Evolutionary conservation across 805 yeast species (phyloP), one percentile per base, ranked within the genome.

Genomic region (Torulaspora gathmanii): DNA sequence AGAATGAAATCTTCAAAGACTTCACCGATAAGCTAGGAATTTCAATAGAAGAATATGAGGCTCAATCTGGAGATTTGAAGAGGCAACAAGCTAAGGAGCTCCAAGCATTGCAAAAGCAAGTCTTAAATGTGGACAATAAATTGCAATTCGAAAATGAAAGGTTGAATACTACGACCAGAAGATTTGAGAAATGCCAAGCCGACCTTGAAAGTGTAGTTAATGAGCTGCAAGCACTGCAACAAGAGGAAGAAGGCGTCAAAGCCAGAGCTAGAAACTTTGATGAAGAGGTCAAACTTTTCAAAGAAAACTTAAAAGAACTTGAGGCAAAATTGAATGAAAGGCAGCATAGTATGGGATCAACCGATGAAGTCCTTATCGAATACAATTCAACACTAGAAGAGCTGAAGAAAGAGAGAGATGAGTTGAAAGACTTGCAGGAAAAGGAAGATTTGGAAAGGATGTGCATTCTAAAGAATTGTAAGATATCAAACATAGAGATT

Each of bases 41-140:
- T 54, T 60, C 67, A 6, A 78, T 88, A 31, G 70, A 73, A 37
- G 88, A 83, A 27, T 89, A 84, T 60, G 96, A 89, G 60, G 70
- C 69, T 35, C 70, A 77, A 10, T 85, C 82, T 44, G 90, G 91
- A 5, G 69, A 77, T 4, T 64, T 75, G 3, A 57, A 77, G 40
- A 70, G 85, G 57, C 71, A 71, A 26, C 77, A 78, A 42, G 71
- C 81, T 1, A 79, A 77, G 47, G 87, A 83, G 57, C 70, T 80
- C 36, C 72, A 84, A 1, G 79, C 79, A 50, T 76, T 77, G 46
- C 69, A 77, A 33, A 80, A 79, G 47, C 84, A 85, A 44, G 74
- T 83, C 13, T 65, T 82, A 12, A 74, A 78, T 6, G 63, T 86
- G 33, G 71, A 79, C 27, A 83, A 75, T 47, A 83, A 83, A 54